Evolutionary conservation across 1,284 basidiomycete genomes (phyloP).

Genomic region (Stygiomarasmius scandens): DNA sequence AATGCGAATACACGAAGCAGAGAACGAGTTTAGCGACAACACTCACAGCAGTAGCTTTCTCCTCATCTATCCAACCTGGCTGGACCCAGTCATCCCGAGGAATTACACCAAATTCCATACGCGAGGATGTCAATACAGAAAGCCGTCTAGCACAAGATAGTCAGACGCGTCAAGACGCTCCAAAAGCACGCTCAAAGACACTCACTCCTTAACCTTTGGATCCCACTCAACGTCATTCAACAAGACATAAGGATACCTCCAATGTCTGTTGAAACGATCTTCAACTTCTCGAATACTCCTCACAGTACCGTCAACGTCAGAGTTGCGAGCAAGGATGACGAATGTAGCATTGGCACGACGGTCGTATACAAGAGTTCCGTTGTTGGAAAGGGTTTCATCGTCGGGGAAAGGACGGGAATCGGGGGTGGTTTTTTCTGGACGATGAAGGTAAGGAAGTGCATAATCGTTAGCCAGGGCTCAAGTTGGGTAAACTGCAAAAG

Average conservation of each 20-base stretch:
- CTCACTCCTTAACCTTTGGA: slow-evolving; percentile 67
- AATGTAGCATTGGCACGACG: slow-evolving; percentile 45
- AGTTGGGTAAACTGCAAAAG: background rate
- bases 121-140: slow-evolving; percentile 23
- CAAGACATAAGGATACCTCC: slow-evolving; percentile 72
- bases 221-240: slow-evolving; percentile 74
- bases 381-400: background rate
- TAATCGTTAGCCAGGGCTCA: background rate
- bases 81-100: slow-evolving; percentile 49
- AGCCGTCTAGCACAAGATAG: slow-evolving; percentile 18
- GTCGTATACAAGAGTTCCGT: background rate
- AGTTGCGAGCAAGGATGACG: slow-evolving; percentile 46
- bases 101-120: slow-evolving; percentile 61
- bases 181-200: too few relatives aligned
- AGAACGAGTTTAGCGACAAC: too few relatives aligned
- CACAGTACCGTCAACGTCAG: slow-evolving; percentile 37
- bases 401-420: background rate
- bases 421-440: background rate
- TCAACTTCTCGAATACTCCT: slow-evolving; percentile 51
- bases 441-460: background rate
- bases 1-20: too few relatives aligned
- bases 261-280: slow-evolving; percentile 64
- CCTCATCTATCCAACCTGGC: slow-evolving; percentile 67
- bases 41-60: slow-evolving; percentile 42
- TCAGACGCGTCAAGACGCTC: too few relatives aligned